Evolutionary conservation across 2,329 filamentous ascomycete species (phyloP).

Genomic region (Gremmenia infestans): DNA sequence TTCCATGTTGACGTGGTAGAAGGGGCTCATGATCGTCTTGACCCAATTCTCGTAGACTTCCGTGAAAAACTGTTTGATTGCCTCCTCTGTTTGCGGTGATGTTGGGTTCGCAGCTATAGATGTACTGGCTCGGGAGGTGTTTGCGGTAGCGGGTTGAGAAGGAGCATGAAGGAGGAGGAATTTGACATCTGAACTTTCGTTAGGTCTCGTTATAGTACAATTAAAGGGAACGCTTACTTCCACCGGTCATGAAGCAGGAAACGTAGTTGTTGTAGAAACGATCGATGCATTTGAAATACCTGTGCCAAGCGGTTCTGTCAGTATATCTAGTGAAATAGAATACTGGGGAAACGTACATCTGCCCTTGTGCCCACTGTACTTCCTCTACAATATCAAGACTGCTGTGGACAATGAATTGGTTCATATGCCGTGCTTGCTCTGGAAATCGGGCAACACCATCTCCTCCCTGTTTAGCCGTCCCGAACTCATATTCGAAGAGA

Average conservation of each 20-base stretch:
- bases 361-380: conserved; percentile 83
- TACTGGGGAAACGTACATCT: conserved; percentile 56
- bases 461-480: conserved; percentile 91
- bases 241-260: conserved; percentile 88
- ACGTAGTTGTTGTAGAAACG: conserved; percentile 95
- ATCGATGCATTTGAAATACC: conserved; percentile 95
- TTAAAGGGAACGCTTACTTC: conserved; percentile 41
- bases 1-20: conserved; percentile 81
- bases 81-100: conserved; percentile 87
- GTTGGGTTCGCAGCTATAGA: conserved; percentile 79
- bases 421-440: conserved; percentile 85
- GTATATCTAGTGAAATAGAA: not conserved
- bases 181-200: conserved; percentile 57
- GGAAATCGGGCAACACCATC: conserved; percentile 87
- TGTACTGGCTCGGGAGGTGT: conserved; percentile 53
- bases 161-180: conserved; percentile 94
- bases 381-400: conserved; percentile 94
- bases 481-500: conserved; percentile 95
- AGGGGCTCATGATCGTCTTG: conserved; percentile 96
- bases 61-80: conserved; percentile 87
- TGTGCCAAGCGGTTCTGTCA: conserved; percentile 32
- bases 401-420: conserved; percentile 95
- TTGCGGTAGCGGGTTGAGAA: conserved; percentile 40
- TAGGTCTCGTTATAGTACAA: not conserved
- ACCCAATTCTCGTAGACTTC: conserved; percentile 97